Evolutionary conservation across 2,329 filamentous ascomycete genomes (phyloP), one percentile per base, ranked within the genome.

Genomic region (Ophiostoma australiae): DNA sequence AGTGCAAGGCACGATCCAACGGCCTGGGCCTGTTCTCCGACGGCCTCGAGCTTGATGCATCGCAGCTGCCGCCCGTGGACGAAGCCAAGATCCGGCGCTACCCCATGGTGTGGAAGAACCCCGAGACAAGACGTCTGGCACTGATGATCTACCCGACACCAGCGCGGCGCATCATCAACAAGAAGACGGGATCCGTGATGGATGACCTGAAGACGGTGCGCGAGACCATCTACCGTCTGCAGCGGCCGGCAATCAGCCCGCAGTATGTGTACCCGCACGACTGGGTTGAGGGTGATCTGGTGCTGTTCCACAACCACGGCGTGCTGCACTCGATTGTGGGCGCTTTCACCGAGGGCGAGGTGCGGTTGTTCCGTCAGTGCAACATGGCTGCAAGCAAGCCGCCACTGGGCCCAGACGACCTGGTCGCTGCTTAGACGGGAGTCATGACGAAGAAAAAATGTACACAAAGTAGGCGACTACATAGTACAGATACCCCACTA

Each of bases 101-200:
- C 35, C 91, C 91, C n/a, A 90, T 93, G 87, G 87, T 86, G 77
- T 94, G 90, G 91, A 86, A 86, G 74, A 93, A 93, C 76, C 90
- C 90, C 0, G 83, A 88, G 1, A 92, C 67, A 3, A 89, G 88
- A 3, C 83, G 84, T 5, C 81, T 92, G 4, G 89, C 91, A 1
- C 80, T 94, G n/a, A 90, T 93, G 78, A 83, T 93, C 13, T 91
- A 94, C 75, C 91, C 91, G 0, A 89, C 86, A 2, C 90, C 91
- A 0, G 84, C 33, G 5, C 69, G 69, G 15, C 68, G 68, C 48
- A 88, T 94, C 58, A 91, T 97, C 78, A 91, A 92, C 2, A 94
- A 72, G 70, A 35, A 72, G 70, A 35, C 67, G 73, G 90, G 91
- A 1, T 84, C 81, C 0, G 85, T 92, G 4, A 82, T 93, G n/a